phyloP scores from a whole-genome alignment of 2,329 filamentous ascomycete genomes.

The Clonostachys chloroleuca region DNA sequence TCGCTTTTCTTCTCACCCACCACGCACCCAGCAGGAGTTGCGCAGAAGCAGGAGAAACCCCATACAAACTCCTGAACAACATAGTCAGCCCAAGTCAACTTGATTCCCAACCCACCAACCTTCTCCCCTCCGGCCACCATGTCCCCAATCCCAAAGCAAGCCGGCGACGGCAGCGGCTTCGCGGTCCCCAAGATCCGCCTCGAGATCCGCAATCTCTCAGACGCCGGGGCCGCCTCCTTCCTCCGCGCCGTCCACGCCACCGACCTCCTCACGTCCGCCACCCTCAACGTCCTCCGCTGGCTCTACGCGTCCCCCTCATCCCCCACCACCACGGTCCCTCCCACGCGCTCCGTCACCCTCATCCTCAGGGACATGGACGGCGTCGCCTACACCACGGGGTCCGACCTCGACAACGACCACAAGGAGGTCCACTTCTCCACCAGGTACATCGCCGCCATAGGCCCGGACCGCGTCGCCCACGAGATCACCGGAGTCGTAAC shows the following conservation, averaged over 20 bases:
- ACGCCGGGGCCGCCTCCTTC: slow-evolving; percentile 62
- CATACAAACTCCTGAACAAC: too few species aligned
- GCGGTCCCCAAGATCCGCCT: slow-evolving; percentile 52
- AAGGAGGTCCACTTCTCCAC: slow-evolving; percentile 91
- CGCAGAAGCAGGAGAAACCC: too few species aligned
- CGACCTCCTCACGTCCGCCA: slow-evolving; percentile 55
- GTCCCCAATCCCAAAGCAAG: neutral
- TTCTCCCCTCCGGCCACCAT: neutral
- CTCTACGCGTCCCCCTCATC: slow-evolving; percentile 58
- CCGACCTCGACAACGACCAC: slow-evolving; percentile 75
- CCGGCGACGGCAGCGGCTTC: slow-evolving; percentile 17
- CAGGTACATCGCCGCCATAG: slow-evolving; percentile 59
- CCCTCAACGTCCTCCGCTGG: slow-evolving; percentile 63
- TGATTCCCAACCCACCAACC: neutral
- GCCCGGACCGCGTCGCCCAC: slow-evolving; percentile 31
- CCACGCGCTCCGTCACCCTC: slow-evolving; percentile 83
- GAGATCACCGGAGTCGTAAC: slow-evolving; percentile 82
- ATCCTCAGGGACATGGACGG: slow-evolving; percentile 75
- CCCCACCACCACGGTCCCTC: slow-evolving; percentile 37
- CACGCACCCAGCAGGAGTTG: too few species aligned
- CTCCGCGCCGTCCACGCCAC: slow-evolving; percentile 61
- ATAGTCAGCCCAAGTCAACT: neutral
- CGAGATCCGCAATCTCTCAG: slow-evolving; percentile 51
- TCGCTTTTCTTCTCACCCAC: too few species aligned
- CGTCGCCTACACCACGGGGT: slow-evolving; percentile 84